Conservation (phyloP, 768 basidiomycete genomes). For the Astraeus odoratus region DNA sequence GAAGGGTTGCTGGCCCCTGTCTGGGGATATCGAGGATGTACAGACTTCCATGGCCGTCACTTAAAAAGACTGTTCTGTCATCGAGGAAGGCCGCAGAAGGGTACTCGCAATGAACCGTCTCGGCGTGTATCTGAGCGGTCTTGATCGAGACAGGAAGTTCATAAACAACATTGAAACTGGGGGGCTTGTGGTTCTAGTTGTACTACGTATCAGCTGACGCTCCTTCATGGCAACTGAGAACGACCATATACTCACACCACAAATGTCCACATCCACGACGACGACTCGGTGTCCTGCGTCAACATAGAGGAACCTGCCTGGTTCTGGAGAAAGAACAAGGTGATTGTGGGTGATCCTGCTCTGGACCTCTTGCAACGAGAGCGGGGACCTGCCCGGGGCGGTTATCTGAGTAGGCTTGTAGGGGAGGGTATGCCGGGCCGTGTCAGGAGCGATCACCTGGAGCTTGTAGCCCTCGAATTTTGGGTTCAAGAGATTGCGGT, state of each 20-base stretch:
- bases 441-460: conserved; percentile 49
- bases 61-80: conserved; percentile 42
- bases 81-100: conserved; percentile 61
- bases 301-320: conserved; percentile 54
- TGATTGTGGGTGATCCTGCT: conserved; percentile 84
- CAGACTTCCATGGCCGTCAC: conserved; percentile 66
- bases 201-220: conserved; percentile 2
- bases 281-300: conserved; percentile 60
- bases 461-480: conserved; percentile 85
- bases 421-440: conserved; percentile 44
- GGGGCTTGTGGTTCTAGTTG: conserved; percentile 45
- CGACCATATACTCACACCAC: conserved; percentile 40
- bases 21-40: conserved; percentile 48
- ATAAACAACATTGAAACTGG: conserved; percentile 50
- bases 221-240: background rate
- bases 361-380: conserved; percentile 78
- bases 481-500: conserved; percentile 60
- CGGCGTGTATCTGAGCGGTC: conserved; percentile 29
- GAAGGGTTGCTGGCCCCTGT: conserved; percentile 33
- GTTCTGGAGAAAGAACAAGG: conserved; percentile 43
- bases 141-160: conserved; percentile 53
- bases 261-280: conserved; percentile 46
- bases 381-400: conserved; percentile 49
- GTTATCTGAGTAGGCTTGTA: conserved; percentile 44
- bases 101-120: conserved; percentile 53